phyloP scores from a whole-genome alignment of 78 protist genomes.

The Emiliania huxleyi region DNA sequence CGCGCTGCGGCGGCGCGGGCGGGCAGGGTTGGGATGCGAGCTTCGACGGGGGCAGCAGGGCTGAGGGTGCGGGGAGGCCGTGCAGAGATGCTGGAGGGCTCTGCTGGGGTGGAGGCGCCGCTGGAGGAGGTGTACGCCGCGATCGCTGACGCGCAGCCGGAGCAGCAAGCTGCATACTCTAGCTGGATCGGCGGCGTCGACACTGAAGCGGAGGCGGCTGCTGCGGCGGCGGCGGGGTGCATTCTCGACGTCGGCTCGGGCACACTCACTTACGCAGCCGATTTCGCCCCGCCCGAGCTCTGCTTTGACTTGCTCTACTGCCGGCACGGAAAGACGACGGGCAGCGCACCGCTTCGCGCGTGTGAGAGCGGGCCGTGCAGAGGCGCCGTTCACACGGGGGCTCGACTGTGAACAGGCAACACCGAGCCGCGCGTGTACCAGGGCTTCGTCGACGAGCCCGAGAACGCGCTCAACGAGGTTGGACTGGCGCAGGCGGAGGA shows the following conservation, averaged over 20 bases:
- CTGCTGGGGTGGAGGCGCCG: not conserved
- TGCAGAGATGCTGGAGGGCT: too few species aligned
- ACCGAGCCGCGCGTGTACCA: not conserved
- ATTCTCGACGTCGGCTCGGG: not conserved
- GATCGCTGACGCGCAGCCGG: not conserved
- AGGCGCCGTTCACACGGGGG: too few species aligned
- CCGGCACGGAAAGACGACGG: not conserved
- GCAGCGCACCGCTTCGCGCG: not conserved
- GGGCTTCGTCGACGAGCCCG: not conserved
- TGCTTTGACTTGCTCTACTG: not conserved
- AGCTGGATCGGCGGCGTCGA: not conserved
- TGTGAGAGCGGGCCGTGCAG: too few species aligned
- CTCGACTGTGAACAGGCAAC: too few species aligned
- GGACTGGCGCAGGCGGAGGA: not conserved
- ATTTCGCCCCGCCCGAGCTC: not conserved
- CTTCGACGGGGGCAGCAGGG: too few species aligned
- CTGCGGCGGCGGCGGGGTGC: not conserved
- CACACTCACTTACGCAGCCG: not conserved
- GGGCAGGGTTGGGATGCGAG: too few species aligned
- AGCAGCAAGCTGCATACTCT: not conserved
- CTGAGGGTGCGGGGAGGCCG: too few species aligned
- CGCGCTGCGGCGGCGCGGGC: too few species aligned
- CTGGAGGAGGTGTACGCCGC: not conserved
- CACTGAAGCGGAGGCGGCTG: not conserved
- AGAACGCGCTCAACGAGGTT: not conserved